Evolutionary conservation across 2,329 filamentous ascomycete genomes (phyloP).

Genomic region (Dothidotthia symphoricarpi): DNA sequence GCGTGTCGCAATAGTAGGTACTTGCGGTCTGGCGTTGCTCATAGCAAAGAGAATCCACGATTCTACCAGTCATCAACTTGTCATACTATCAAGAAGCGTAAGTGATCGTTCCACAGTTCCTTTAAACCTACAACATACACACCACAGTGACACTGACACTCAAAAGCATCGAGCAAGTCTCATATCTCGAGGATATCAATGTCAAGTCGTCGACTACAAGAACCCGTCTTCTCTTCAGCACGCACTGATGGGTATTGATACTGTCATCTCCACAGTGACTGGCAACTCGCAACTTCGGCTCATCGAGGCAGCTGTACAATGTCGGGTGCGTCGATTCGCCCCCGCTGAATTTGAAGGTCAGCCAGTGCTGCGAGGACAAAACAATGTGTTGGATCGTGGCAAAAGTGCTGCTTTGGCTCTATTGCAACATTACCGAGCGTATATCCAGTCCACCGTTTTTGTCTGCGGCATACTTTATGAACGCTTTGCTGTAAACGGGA

Average conservation of each 20-base stretch:
- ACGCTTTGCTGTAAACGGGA: slow-evolving; percentile 66
- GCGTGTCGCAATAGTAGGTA: slow-evolving; percentile 63
- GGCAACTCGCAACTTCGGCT: slow-evolving; percentile 66
- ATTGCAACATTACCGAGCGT: slow-evolving; percentile 55
- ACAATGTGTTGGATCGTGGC: slow-evolving; percentile 62
- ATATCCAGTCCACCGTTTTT: slow-evolving; percentile 68
- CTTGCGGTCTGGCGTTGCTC: slow-evolving; percentile 58
- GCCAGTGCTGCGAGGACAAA: slow-evolving; percentile 53
- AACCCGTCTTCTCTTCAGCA: slow-evolving; percentile 59
- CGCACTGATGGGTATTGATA: slow-evolving; percentile 68
- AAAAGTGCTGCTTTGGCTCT: slow-evolving; percentile 57
- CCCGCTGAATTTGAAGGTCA: slow-evolving; percentile 74
- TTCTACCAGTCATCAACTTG: slow-evolving; percentile 64
- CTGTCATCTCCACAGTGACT: slow-evolving; percentile 72
- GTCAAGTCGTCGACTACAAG: slow-evolving; percentile 67
- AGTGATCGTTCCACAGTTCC: slow-evolving; percentile 21
- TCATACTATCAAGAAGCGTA: slow-evolving; percentile 68
- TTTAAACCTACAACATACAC: neutral
- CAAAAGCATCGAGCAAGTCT: slow-evolving; percentile 56
- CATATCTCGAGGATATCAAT: slow-evolving; percentile 60
- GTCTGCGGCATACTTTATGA: slow-evolving; percentile 76
- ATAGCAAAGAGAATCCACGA: slow-evolving; percentile 60
- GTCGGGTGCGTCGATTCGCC: slow-evolving; percentile 66
- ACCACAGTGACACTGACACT: slow-evolving; percentile 9
- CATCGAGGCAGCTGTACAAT: slow-evolving; percentile 67